Evolutionary conservation across 1,284 basidiomycete species (phyloP), one percentile per base, ranked within the genome.

Genomic region (Puccinia polysora): DNA sequence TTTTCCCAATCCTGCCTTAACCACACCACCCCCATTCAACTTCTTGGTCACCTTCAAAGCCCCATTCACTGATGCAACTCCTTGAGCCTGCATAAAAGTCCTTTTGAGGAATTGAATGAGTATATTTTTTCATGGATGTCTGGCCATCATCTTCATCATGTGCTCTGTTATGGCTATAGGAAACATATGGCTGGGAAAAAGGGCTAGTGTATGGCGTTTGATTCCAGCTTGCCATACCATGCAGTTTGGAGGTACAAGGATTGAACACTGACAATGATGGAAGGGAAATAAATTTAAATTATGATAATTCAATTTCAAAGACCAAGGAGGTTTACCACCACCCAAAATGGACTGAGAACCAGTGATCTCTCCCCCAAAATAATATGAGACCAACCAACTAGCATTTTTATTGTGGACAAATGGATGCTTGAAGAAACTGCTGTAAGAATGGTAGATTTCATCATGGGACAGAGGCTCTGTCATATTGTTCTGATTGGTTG

Each of bases 71-170:
- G 14, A 36, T 34, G 7, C 55, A 40, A 58, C 65, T 55, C 43
- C 55, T 68, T 14, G 65, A 68, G 5, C 36, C 65, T 23, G 50
- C 53, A 4, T 52, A 68, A 20, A 25, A 36, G 34, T 52, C 38
- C 30, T 56, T 68, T 15, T 25, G 55, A 15, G 65, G 52, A 32
- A 58, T 58, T 5, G 65, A 58, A 10, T 58, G 38, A 10, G 50
- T 68, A 28, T 68, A 68, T 55, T 52, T 68, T 12, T 52, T 68
- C 4, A 43, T 58, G 23, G 65, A 68, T 18, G 55, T 58, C 18
- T 58, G 53, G 34, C 45, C 65, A 36, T 68, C 65, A 50, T 68
- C 68, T 59, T 70, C 68, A 23, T 70, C 68, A 38, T 70, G 14
- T 12, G 23, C 34, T 49, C 38, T 55, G 18, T 49, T 43, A 25